Evolutionary conservation across 192 early-diverging fungal species (phyloP).

Genomic region (Oehlia diaphana): DNA sequence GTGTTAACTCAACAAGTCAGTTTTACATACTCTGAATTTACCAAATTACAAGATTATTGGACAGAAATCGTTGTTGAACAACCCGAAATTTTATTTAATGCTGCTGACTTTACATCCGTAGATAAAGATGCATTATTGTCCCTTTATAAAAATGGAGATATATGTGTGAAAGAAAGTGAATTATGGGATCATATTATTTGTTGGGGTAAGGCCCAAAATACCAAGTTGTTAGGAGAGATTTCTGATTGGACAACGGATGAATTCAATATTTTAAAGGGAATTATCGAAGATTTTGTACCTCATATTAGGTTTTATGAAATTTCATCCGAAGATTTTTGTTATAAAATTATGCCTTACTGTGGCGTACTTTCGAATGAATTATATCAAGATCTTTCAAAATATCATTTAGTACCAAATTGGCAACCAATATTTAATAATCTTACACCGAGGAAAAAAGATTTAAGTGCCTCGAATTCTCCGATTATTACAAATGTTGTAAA

Average conservation of each 20-base stretch:
- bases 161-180: conserved; percentile 3
- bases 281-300: background rate
- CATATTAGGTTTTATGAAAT: background rate
- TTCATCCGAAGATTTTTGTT: background rate
- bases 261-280: background rate
- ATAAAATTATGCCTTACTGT: background rate
- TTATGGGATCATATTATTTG: conserved; percentile 7
- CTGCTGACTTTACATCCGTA: conserved; percentile 1
- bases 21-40: background rate
- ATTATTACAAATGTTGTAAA: too few species aligned
- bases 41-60: background rate
- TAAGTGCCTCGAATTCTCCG: too few species aligned
- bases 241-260: background rate
- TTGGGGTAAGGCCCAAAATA: conserved; percentile 17
- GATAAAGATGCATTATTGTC: background rate
- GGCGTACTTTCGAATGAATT: background rate
- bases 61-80: background rate
- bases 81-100: background rate
- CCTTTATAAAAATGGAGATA: background rate
- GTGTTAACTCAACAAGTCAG: background rate
- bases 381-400: background rate
- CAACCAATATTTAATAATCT: background rate
- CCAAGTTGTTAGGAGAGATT: background rate
- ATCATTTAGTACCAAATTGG: background rate
- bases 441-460: too few species aligned